A percentile compares a stretch with the other conserved stretches of the same genome.
phyloP scores from a whole-genome alignment of 139 green algal species.

The Chlorella sorokiniana region DNA sequence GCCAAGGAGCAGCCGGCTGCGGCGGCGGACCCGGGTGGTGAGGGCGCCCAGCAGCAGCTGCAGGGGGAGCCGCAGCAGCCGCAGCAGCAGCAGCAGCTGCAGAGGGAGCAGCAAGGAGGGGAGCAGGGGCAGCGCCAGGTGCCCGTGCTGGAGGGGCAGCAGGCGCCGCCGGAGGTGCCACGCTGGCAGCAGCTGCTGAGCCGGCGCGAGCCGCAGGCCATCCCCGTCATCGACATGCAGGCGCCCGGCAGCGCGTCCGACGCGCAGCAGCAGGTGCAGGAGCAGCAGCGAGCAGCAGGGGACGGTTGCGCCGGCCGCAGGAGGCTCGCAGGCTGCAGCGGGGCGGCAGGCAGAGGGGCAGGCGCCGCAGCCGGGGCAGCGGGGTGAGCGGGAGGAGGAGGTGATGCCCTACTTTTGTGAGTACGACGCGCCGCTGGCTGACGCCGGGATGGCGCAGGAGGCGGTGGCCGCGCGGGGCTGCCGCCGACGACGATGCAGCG shows the following conservation, averaged over 20 bases:
- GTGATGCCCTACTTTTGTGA: not conserved
- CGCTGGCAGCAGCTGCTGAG: not conserved
- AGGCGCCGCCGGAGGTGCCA: not conserved
- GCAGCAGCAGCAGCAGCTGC: not conserved
- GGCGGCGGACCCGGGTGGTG: not conserved
- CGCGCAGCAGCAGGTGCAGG: not conserved
- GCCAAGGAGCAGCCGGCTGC: not conserved
- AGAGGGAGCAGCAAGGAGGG: not conserved
- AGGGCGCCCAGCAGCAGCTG: not conserved
- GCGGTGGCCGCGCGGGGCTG: not conserved
- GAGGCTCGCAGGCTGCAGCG: not conserved
- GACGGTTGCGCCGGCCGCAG: not conserved
- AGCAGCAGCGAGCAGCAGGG: not conserved
- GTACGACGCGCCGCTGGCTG: not conserved
- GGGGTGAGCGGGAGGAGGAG: not conserved
- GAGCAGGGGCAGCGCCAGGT: not conserved
- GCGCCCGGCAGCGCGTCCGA: not conserved
- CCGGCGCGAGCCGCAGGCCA: not conserved
- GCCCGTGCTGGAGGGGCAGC: constrained; percentile 1
- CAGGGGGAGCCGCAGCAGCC: no score
- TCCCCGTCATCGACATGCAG: constrained; percentile 18
- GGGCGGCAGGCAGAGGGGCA: not conserved
- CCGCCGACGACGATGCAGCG: not conserved
- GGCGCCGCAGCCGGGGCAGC: not conserved
- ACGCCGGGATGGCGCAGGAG: constrained; percentile 11